A percentile compares a stretch with the other conserved stretches of the same genome.
Evolutionary conservation across 2,329 filamentous ascomycete species (phyloP).

Genomic region (Ceratocystis cubensis): DNA sequence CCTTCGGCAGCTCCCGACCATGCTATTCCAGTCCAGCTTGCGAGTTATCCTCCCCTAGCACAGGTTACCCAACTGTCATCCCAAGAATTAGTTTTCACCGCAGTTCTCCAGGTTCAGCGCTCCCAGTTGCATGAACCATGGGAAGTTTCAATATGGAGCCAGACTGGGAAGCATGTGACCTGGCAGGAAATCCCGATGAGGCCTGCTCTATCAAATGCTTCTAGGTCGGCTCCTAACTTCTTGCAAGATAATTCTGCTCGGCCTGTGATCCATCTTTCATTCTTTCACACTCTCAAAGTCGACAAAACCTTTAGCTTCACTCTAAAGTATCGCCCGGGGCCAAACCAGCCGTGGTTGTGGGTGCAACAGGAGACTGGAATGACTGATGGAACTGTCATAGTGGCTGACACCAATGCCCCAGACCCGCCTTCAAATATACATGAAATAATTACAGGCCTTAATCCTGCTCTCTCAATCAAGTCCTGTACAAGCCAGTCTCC

Average conservation of each 20-base stretch:
- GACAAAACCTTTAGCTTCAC: conserved; percentile 41
- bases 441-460: conserved; percentile 46
- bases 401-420: conserved; percentile 29
- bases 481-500: conserved; percentile 52
- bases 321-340: conserved; percentile 49
- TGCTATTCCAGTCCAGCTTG: conserved; percentile 10
- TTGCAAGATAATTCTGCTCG: not conserved
- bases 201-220: conserved; percentile 19
- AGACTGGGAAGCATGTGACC: conserved; percentile 42
- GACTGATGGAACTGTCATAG: conserved; percentile 50
- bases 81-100: conserved; percentile 46
- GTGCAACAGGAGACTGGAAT: conserved; percentile 50
- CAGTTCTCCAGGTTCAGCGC: conserved; percentile 53
- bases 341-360: conserved; percentile 54
- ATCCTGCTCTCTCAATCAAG: conserved; percentile 42
- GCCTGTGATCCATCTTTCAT: conserved; percentile 10
- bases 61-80: conserved; percentile 52
- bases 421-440: conserved; percentile 33
- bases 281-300: conserved; percentile 13
- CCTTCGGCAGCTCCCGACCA: conserved; percentile 5
- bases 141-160: conserved; percentile 59
- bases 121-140: conserved; percentile 45
- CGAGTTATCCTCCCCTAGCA: conserved; percentile 57
- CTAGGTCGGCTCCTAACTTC: not conserved
- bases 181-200: conserved; percentile 39